These are phyloP conservation scores for Phytopythium aichiense DNA, from an alignment of 352 stramenopile genomes.

Conservation along the genomic window DNA sequence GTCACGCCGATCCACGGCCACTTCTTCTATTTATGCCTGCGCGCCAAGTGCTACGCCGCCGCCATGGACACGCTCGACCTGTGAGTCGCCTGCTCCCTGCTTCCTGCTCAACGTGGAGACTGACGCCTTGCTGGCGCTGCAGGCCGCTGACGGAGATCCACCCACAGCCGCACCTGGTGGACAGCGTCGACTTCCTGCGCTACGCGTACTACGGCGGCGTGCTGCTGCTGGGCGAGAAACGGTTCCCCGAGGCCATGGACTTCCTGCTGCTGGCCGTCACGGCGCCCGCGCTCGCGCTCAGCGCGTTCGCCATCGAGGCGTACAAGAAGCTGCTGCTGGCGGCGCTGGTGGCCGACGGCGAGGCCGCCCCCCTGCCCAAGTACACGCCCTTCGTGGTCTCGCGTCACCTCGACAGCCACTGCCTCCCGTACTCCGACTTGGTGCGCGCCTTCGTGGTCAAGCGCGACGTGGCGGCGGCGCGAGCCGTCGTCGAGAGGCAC, in stretches of 20 bases:
- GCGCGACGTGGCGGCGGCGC: constrained; percentile 28
- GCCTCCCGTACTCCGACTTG: constrained; percentile 51
- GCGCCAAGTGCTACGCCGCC: constrained; percentile 76
- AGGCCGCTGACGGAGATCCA: constrained; percentile 76
- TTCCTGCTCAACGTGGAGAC: not conserved
- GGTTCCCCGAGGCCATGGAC: constrained; percentile 67
- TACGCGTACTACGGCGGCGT: constrained; percentile 85
- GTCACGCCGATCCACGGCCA: constrained; percentile 65
- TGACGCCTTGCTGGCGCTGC: constrained; percentile 1
- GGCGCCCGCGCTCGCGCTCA: constrained; percentile 62
- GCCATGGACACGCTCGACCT: constrained; percentile 61
- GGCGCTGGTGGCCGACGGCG: constrained; percentile 55
- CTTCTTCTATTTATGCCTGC: constrained; percentile 79
- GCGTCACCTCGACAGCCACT: constrained; percentile 67
- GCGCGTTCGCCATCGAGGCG: constrained; percentile 74
- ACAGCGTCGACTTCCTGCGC: constrained; percentile 59
- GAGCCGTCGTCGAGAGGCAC: constrained; percentile 36
- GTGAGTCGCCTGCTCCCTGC: constrained; percentile 24
- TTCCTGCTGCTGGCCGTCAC: constrained; percentile 74
- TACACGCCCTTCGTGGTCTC: constrained; percentile 77
- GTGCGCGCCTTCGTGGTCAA: constrained; percentile 46
- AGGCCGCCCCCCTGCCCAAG: constrained; percentile 60
- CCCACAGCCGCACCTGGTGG: constrained; percentile 45
- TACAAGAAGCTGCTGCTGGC: constrained; percentile 82
- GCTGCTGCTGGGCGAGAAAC: constrained; percentile 71